Conservation (phyloP, 1,284 basidiomycete species). For the Austropuccinia psidii region DNA sequence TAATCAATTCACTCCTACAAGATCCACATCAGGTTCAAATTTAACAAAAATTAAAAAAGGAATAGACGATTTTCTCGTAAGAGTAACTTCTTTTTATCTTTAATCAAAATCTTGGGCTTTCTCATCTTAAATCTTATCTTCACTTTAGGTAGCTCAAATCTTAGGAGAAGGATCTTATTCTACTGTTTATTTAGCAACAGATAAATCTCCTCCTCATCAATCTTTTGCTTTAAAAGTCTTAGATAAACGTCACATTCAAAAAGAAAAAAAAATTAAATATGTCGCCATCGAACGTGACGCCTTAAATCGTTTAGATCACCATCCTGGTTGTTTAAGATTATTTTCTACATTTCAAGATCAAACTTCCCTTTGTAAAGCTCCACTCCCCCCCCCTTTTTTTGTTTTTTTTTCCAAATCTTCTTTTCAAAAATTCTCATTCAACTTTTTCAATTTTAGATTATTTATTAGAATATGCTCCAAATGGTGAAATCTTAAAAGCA, state of each 20-base stretch:
- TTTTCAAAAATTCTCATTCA: not conserved
- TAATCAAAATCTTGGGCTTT: no score
- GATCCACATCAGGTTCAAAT: no score
- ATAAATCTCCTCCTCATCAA: conserved; percentile 30
- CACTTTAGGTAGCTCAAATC: conserved; percentile 47
- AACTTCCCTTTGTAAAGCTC: conserved; percentile 6
- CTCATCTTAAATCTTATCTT: no score
- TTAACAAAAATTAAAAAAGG: no score
- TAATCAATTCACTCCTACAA: no score
- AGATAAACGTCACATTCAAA: conserved; percentile 56
- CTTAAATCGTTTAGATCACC: conserved; percentile 50
- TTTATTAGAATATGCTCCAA: conserved; percentile 77
- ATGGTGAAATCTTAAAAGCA: conserved; percentile 75
- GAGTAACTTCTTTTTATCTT: no score
- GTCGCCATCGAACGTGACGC: conserved; percentile 62
- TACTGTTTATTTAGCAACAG: conserved; percentile 44
- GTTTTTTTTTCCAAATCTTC: not conserved
- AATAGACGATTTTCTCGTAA: no score
- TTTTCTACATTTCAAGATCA: conserved; percentile 45
- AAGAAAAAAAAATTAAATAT: conserved; percentile 60
- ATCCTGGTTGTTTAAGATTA: conserved; percentile 44
- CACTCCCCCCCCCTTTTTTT: not conserved
- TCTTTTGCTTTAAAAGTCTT: conserved; percentile 66
- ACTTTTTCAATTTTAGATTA: conserved; percentile 58
- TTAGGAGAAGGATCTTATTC: conserved; percentile 49